These are phyloP conservation scores for Gastrolobium bilobum DNA, from an alignment of 306 rosid species.

Conservation along the genomic window DNA sequence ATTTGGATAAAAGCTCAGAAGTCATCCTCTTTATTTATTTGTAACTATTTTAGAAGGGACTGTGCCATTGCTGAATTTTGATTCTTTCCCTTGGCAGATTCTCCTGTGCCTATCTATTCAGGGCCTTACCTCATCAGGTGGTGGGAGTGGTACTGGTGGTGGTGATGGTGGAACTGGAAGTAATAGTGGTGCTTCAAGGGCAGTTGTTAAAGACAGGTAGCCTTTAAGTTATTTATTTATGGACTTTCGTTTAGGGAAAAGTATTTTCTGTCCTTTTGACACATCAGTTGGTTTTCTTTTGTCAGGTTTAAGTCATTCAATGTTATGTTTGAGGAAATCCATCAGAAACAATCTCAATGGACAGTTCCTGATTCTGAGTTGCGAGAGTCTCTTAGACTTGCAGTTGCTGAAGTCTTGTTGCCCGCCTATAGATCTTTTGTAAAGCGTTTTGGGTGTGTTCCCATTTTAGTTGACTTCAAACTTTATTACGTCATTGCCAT, in stretches of 20 bases:
- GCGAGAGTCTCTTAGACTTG: conserved; percentile 94
- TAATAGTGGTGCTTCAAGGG: conserved; percentile 95
- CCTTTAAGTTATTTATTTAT: conserved; percentile 9
- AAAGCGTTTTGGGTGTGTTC: conserved; percentile 84
- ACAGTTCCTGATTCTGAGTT: conserved; percentile 91
- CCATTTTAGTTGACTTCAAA: conserved; percentile 19
- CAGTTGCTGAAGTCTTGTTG: conserved; percentile 91
- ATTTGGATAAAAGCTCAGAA: neutral
- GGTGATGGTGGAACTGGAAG: conserved; percentile 81
- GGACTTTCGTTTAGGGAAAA: neutral
- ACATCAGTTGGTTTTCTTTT: conserved; percentile 24
- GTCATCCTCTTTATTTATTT: conserved; percentile 18
- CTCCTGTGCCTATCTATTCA: conserved; percentile 85
- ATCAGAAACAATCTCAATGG: conserved; percentile 99
- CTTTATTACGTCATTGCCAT: conserved; percentile 20
- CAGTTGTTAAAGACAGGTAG: conserved; percentile 89
- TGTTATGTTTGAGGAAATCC: conserved; percentile 90
- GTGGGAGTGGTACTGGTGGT: conserved; percentile 71
- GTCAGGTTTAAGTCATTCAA: conserved; percentile 86
- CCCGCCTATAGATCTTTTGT: conserved; percentile 94
- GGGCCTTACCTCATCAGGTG: conserved; percentile 90
- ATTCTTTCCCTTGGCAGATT: conserved; percentile 69
- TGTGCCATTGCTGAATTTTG: conserved; percentile 37
- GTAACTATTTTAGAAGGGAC: neutral
- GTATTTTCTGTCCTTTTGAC: conserved; percentile 27